Percentiles rank a stretch among this genome's conserved stretches.
These are phyloP conservation scores for Melanomma pulvis-pyrius DNA, from an alignment of 495 filamentous ascomycete genomes.

Conservation along the genomic window DNA sequence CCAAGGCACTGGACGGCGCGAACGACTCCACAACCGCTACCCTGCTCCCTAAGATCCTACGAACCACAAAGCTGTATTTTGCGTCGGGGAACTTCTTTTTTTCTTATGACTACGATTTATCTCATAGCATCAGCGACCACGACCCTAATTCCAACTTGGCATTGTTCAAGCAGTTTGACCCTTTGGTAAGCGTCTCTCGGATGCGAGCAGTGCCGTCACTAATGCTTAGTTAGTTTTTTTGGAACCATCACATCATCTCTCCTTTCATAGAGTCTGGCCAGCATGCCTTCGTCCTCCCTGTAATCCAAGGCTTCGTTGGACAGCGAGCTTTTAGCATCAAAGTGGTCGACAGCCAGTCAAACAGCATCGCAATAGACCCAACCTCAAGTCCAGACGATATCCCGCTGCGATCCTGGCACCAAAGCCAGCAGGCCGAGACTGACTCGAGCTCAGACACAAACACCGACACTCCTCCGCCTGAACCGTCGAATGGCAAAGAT, in stretches of 20 bases:
- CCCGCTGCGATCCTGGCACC: slow-evolving; percentile 8
- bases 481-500: slow-evolving; percentile 28
- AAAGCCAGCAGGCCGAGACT: neutral
- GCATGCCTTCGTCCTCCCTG: slow-evolving; percentile 70
- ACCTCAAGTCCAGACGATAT: slow-evolving; percentile 29
- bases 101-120: slow-evolving; percentile 89
- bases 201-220: neutral
- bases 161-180: slow-evolving; percentile 73
- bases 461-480: slow-evolving; percentile 21
- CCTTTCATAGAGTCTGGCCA: slow-evolving; percentile 73
- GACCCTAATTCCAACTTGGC: slow-evolving; percentile 54
- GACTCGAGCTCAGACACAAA: slow-evolving; percentile 18
- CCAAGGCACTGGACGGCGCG: slow-evolving; percentile 40
- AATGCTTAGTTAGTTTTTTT: slow-evolving; percentile 68
- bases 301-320: slow-evolving; percentile 95
- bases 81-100: slow-evolving; percentile 83
- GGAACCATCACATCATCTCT: slow-evolving; percentile 77
- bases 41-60: slow-evolving; percentile 82
- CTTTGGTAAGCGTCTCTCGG: slow-evolving; percentile 52
- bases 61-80: slow-evolving; percentile 79
- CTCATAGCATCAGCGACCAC: slow-evolving; percentile 61
- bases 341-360: slow-evolving; percentile 31
- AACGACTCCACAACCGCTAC: slow-evolving; percentile 47
- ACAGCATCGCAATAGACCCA: slow-evolving; percentile 39
- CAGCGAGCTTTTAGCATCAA: slow-evolving; percentile 77